These are phyloP conservation scores for Boeremia lycopersici DNA, from an alignment of 2,329 filamentous ascomycete genomes.

Conservation along the genomic window DNA sequence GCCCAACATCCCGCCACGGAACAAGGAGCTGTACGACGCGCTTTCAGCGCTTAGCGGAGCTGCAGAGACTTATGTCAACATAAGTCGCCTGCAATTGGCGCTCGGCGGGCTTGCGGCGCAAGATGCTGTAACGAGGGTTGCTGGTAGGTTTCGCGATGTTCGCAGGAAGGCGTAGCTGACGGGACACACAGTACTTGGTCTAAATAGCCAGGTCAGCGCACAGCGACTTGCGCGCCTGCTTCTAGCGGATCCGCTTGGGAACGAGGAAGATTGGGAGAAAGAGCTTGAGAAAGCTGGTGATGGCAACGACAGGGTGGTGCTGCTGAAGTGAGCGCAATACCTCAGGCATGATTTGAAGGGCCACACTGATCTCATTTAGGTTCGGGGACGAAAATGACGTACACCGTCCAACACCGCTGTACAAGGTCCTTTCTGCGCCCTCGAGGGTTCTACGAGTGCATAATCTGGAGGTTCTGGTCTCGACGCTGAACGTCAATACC, in stretches of 20 bases:
- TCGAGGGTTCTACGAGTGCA: slow-evolving; percentile 66
- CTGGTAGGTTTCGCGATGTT: slow-evolving; percentile 51
- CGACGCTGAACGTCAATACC: slow-evolving; percentile 56
- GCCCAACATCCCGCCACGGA: slow-evolving; percentile 58
- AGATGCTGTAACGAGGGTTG: slow-evolving; percentile 61
- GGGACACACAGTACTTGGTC: slow-evolving; percentile 53
- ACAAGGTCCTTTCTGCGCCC: slow-evolving; percentile 67
- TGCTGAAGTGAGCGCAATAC: slow-evolving; percentile 46
- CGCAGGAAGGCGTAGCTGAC: slow-evolving; percentile 21
- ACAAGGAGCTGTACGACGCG: slow-evolving; percentile 63
- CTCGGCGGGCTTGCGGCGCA: slow-evolving; percentile 66
- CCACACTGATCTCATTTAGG: slow-evolving; percentile 45
- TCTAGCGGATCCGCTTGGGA: slow-evolving; percentile 53
- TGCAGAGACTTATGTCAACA: slow-evolving; percentile 67
- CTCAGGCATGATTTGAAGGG: neutral
- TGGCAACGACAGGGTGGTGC: slow-evolving; percentile 46
- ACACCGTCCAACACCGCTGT: slow-evolving; percentile 56
- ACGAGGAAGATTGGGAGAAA: slow-evolving; percentile 53
- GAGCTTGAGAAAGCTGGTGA: slow-evolving; percentile 41
- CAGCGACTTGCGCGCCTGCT: slow-evolving; percentile 70
- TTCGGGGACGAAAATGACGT: slow-evolving; percentile 60
- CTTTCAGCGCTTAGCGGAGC: slow-evolving; percentile 66
- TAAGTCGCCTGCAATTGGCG: slow-evolving; percentile 74
- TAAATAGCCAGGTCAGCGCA: slow-evolving; percentile 60
- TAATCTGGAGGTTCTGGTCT: slow-evolving; percentile 68